Base-by-base conservation (phyloP, 371 early-diverging fungal genomes). In the Mucor saturninus region DNA sequence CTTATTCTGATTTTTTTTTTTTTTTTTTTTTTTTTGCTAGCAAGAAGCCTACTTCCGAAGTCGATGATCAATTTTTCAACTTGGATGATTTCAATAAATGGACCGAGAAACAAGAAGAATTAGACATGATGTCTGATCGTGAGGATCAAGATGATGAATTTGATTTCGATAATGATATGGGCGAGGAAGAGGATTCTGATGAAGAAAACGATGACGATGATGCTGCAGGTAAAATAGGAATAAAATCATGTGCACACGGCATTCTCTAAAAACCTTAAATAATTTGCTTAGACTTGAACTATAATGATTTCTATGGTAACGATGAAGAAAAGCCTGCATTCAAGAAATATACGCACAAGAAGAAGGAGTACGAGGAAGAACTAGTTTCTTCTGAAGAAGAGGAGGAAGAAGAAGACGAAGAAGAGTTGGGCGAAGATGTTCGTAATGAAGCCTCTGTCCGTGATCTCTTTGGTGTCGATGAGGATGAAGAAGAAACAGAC, bases 1-100 rank as follows among this genome's bases (percentile, higher is more conserved):
- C 21, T 1, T 21, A 21, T 21, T 21, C 21, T 21, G 21, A 21
- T 21, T 21, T 21, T 21, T 4, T 46, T 4, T 14, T 14, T 21
- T 2, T 50, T 6, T 28, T 29, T 40, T 43, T 45, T 6, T 52
- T 5, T 11, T 21, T 3, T 28, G 2, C n/a, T 45, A 26, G 15
- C 54, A 70, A 68, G 38, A 67, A 55, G 51, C 74, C 74, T 38
- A 61, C 59, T 21, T 84, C 85, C 8, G 88, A 86, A 64, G 82
- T 89, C 0, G 87, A 89, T 54, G 89, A 89, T 62, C 86, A 86
- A 13, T 89, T 89, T 52, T 89, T 89, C 64, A 81, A 84, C 53
- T 59, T 89, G 48, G 81, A 81, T 0, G 79, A 81, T 55, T 87
- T 87, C 64, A 87, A 87, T 54, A 75, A 80, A 42, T 81, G 85